Conservation (phyloP, 805 yeast species). For the Zygosaccharomyces kombuchaensis region DNA sequence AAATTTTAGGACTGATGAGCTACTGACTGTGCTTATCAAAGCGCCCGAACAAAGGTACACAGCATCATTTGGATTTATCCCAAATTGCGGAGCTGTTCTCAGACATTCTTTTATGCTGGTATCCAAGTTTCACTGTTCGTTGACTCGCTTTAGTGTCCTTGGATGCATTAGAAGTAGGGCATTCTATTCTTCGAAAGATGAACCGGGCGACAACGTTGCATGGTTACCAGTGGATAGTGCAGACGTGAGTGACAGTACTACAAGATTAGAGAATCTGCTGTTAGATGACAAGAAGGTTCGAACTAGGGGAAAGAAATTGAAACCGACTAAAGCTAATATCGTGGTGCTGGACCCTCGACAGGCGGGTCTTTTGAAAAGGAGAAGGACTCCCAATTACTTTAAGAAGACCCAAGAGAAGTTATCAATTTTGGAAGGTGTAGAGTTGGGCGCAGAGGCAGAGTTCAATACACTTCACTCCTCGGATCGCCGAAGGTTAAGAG, state of each 20-base stretch:
- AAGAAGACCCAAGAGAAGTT: constrained; percentile 10
- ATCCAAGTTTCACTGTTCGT: constrained; percentile 3
- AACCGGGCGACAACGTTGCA: not conserved
- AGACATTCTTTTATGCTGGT: constrained; percentile 3
- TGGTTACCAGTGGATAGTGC: not conserved
- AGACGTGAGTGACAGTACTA: not conserved
- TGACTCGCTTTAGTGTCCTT: constrained; percentile 1
- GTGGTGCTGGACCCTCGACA: constrained; percentile 29
- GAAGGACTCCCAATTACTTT: constrained; percentile 15
- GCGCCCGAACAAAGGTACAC: not conserved
- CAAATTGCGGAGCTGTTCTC: not conserved
- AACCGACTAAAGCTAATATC: constrained; percentile 27
- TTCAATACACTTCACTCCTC: not conserved
- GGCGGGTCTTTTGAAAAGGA: constrained; percentile 23
- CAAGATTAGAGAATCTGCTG: not conserved
- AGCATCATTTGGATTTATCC: not conserved
- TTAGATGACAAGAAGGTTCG: not conserved
- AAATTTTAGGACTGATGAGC: constrained; percentile 4
- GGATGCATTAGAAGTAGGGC: constrained; percentile 2
- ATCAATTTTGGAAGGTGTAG: constrained; percentile 31
- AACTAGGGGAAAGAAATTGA: constrained; percentile 30
- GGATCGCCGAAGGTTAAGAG: not conserved
- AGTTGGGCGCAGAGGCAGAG: constrained; percentile 12
- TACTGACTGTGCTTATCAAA: not conserved
- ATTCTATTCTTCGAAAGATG: constrained; percentile 5